phyloP scores from a whole-genome alignment of 306 rosid genomes.

The Cicer chorassanicum region DNA sequence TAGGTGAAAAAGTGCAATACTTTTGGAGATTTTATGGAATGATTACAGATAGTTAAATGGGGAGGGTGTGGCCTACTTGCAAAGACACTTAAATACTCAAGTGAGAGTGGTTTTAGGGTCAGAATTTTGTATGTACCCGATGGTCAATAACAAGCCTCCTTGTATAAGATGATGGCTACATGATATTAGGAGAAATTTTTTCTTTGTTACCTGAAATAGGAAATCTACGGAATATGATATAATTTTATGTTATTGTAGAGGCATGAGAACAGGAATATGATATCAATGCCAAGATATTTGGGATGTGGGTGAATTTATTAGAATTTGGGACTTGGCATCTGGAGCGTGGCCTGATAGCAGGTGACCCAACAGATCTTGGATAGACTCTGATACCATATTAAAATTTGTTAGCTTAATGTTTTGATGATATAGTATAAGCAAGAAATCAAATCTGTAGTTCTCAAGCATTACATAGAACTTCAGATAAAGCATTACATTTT shows the following conservation, averaged over 20 bases:
- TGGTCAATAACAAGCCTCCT: neutral
- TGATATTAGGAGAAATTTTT: neutral
- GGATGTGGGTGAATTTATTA: neutral
- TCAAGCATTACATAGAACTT: too few relatives aligned
- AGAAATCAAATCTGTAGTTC: too few relatives aligned
- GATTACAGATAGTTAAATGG: neutral
- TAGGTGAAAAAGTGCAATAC: neutral
- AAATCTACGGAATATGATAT: neutral
- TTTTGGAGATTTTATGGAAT: neutral
- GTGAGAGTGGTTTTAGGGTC: slow-evolving; percentile 1
- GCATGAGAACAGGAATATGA: neutral
- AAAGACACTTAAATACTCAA: neutral
- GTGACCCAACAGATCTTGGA: too few relatives aligned
- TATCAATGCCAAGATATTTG: neutral
- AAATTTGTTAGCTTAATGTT: too few relatives aligned
- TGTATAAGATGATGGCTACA: neutral
- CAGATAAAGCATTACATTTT: too few relatives aligned
- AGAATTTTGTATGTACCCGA: neutral
- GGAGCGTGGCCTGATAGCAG: too few relatives aligned
- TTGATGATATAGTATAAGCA: too few relatives aligned
- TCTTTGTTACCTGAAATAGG: neutral
- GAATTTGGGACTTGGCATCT: too few relatives aligned
- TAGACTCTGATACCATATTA: too few relatives aligned
- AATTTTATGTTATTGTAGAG: neutral
- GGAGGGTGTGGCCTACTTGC: neutral